phyloP scores from a whole-genome alignment of 2,329 filamentous ascomycete genomes.

The Paraphoma sp. region DNA sequence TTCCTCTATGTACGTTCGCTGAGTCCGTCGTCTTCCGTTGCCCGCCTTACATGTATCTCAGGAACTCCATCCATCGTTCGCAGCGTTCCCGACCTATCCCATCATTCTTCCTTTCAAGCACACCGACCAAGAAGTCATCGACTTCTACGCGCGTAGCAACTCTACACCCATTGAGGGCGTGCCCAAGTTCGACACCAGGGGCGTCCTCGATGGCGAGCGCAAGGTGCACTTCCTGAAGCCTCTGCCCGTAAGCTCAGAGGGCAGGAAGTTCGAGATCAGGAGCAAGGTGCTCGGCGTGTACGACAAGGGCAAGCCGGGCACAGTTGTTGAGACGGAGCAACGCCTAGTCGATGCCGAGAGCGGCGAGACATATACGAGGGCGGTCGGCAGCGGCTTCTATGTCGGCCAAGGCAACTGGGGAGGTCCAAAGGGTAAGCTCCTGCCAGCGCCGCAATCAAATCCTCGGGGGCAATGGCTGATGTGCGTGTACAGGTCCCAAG shows the following conservation, averaged over 20 bases:
- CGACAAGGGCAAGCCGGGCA: conserved; percentile 85
- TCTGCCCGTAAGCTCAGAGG: conserved; percentile 73
- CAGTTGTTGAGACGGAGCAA: conserved; percentile 80
- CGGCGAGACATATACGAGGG: conserved; percentile 74
- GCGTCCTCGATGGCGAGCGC: conserved; percentile 84
- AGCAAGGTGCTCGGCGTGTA: conserved; percentile 84
- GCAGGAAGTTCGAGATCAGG: conserved; percentile 76
- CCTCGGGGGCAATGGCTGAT: too few species aligned
- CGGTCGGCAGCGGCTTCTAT: conserved; percentile 76
- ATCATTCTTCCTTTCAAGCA: conserved; percentile 85
- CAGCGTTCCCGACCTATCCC: conserved; percentile 88
- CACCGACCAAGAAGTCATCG: conserved; percentile 75
- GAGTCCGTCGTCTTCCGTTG: background rate
- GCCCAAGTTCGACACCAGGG: conserved; percentile 75
- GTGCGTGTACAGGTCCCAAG: conserved; percentile 60
- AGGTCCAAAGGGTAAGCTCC: conserved; percentile 76
- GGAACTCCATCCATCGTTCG: conserved; percentile 87
- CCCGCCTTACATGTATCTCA: conserved; percentile 42
- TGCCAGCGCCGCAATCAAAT: background rate
- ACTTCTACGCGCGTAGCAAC: conserved; percentile 79
- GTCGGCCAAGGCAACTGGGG: conserved; percentile 85
- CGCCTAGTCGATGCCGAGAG: conserved; percentile 73
- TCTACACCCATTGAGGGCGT: conserved; percentile 74
- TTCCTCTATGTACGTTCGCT: conserved; percentile 77
- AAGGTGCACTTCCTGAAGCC: conserved; percentile 78